These are phyloP conservation scores for Hordeum vulgare DNA, from an alignment of 176 grass and related monocot genomes.

Conservation along the genomic window DNA sequence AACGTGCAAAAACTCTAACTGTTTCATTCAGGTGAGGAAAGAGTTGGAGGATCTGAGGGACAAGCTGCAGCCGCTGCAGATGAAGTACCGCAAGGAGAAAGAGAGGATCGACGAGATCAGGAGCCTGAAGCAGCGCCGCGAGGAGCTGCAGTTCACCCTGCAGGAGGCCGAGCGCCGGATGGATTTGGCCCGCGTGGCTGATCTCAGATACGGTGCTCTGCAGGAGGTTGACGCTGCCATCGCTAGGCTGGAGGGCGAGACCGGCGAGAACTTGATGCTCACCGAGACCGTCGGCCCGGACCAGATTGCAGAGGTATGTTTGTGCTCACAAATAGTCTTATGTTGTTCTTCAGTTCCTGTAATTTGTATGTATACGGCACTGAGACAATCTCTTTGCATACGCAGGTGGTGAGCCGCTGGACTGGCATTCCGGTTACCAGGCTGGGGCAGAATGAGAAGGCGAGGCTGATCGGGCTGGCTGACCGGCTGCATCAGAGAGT, in stretches of 20 bases:
- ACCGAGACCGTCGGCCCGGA: slow-evolving; percentile 57
- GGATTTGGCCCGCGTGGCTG: slow-evolving; percentile 59
- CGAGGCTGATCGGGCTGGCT: slow-evolving; percentile 53
- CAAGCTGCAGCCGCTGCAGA: slow-evolving; percentile 41
- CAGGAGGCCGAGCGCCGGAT: slow-evolving; percentile 53
- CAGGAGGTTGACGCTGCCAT: slow-evolving; percentile 48
- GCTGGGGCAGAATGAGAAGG: slow-evolving; percentile 77
- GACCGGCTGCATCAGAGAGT: slow-evolving; percentile 67
- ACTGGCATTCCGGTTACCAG: slow-evolving; percentile 87
- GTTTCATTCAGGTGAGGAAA: slow-evolving; percentile 52
- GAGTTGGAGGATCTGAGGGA: slow-evolving; percentile 62
- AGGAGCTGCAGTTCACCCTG: slow-evolving; percentile 47
- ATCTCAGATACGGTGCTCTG: slow-evolving; percentile 42
- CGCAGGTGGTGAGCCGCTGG: slow-evolving; percentile 59
- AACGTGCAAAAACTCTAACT: neutral
- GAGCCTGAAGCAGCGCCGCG: slow-evolving; percentile 50
- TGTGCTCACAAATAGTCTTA: neutral
- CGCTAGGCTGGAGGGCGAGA: slow-evolving; percentile 53
- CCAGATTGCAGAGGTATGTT: slow-evolving; percentile 65
- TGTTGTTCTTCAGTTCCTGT: neutral
- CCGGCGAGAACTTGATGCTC: slow-evolving; percentile 46
- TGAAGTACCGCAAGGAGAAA: slow-evolving; percentile 58
- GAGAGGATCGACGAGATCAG: slow-evolving; percentile 51
- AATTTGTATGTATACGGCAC: too few species aligned
- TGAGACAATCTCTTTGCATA: neutral